These are phyloP conservation scores for Purshia tridentata DNA, from an alignment of 306 rosid genomes.

Conservation along the genomic window DNA sequence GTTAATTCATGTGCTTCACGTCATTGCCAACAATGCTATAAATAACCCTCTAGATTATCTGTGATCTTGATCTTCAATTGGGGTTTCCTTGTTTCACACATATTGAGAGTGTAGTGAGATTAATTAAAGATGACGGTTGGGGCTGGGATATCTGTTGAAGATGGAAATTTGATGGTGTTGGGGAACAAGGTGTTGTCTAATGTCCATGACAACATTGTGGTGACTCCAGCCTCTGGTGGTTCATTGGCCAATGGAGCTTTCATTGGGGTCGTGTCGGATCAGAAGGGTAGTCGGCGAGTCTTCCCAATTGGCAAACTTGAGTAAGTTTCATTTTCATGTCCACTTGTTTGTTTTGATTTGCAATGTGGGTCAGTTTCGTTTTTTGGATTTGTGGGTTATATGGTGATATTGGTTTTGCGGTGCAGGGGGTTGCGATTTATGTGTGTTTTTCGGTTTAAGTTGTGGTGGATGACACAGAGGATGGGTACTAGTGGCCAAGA, in stretches of 20 bases:
- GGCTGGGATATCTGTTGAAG: slow-evolving; percentile 62
- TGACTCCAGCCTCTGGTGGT: slow-evolving; percentile 56
- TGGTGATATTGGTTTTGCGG: neutral
- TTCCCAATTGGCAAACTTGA: slow-evolving; percentile 74
- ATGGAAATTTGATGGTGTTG: slow-evolving; percentile 66
- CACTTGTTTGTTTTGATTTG: neutral
- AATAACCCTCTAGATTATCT: neutral
- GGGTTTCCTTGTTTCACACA: neutral
- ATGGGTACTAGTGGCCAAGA: slow-evolving; percentile 76
- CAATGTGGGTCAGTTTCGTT: neutral
- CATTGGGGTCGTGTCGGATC: slow-evolving; percentile 64
- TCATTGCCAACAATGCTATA: neutral
- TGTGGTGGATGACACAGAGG: slow-evolving; percentile 99
- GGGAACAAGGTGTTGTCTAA: slow-evolving; percentile 54
- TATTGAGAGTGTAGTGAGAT: neutral
- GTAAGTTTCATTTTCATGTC: slow-evolving; percentile 34
- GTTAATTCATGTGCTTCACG: no score
- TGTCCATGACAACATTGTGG: slow-evolving; percentile 53
- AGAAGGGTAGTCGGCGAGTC: slow-evolving; percentile 58
- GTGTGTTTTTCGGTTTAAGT: slow-evolving; percentile 78
- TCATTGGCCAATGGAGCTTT: slow-evolving; percentile 73
- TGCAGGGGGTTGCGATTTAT: slow-evolving; percentile 75
- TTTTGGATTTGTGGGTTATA: neutral
- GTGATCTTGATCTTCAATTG: neutral
- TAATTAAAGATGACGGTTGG: slow-evolving; percentile 67